Conservation (phyloP, 2,329 filamentous ascomycete genomes). For the Talaromyces sp. region DNA sequence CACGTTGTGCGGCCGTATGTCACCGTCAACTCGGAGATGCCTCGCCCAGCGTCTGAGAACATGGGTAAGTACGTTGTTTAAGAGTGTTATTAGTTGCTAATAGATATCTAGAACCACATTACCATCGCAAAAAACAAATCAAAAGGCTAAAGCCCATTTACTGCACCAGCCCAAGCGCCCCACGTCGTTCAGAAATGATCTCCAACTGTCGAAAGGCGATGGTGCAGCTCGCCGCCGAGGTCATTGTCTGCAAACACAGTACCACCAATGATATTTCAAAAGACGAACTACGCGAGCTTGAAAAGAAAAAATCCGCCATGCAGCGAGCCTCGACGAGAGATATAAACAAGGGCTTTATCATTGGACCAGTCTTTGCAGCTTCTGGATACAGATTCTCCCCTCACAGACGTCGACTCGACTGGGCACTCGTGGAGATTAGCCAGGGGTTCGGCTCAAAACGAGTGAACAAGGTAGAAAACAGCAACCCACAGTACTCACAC, state of each 20-base stretch:
- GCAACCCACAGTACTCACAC: not conserved
- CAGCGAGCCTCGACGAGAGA: not conserved
- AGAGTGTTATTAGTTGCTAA: not conserved
- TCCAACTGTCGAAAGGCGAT: not conserved
- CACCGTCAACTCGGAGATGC: not conserved
- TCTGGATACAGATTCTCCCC: slow-evolving; percentile 6
- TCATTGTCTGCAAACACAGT: slow-evolving; percentile 1
- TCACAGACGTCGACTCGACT: slow-evolving; percentile 6
- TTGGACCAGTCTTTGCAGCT: slow-evolving; percentile 3
- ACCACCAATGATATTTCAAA: not conserved
- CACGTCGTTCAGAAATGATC: not conserved
- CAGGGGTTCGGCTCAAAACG: not conserved
- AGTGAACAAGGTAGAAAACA: slow-evolving; percentile 2
- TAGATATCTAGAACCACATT: not conserved
- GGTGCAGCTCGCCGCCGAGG: not conserved
- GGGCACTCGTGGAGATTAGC: slow-evolving; percentile 7
- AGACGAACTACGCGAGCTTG: not conserved
- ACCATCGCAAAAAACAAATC: not conserved
- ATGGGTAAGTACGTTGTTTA: not conserved
- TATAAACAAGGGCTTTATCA: not conserved
- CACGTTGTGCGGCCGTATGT: slow-evolving; percentile 6
- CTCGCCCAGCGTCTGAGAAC: not conserved
- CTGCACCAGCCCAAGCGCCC: slow-evolving; percentile 1
- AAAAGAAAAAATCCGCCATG: not conserved
- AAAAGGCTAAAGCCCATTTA: not conserved